Percentiles rank a stretch among this genome's conserved stretches.
Conservation (phyloP, 164 flowering plant genomes). For the Saururus chinensis region DNA sequence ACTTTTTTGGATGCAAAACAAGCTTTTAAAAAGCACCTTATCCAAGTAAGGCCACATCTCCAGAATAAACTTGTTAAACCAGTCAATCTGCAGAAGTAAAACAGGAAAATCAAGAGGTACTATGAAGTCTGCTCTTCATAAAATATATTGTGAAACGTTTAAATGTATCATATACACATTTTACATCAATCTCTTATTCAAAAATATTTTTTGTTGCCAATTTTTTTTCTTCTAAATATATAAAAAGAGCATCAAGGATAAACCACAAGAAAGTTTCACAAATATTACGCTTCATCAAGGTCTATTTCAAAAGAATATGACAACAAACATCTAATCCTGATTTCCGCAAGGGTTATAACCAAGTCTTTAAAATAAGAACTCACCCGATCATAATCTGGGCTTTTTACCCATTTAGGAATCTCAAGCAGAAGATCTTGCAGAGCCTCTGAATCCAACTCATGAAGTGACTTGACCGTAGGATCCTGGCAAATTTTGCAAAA, state of each 20-base stretch:
- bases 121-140: too few relatives aligned
- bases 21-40: constrained; percentile 29
- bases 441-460: constrained; percentile 32
- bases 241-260: too few relatives aligned
- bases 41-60: constrained; percentile 79
- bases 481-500: constrained; percentile 31
- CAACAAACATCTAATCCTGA: background rate
- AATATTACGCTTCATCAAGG: too few relatives aligned
- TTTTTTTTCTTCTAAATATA: too few relatives aligned
- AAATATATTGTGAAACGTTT: too few relatives aligned
- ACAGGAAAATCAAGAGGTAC: background rate
- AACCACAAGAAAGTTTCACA: too few relatives aligned
- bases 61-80: constrained; percentile 52
- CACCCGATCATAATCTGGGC: constrained; percentile 73
- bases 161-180: too few relatives aligned
- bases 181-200: too few relatives aligned
- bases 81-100: background rate
- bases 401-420: constrained; percentile 73
- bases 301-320: too few relatives aligned
- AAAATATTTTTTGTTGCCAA: too few relatives aligned
- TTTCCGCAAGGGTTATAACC: background rate
- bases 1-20: background rate
- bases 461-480: constrained; percentile 34
- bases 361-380: constrained; percentile 4
- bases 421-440: constrained; percentile 47